Percentiles rank a stretch among this genome's conserved stretches.
These are phyloP conservation scores for Panicum hallii DNA, from an alignment of 202 grass and related monocot genomes.

Conservation along the genomic window DNA sequence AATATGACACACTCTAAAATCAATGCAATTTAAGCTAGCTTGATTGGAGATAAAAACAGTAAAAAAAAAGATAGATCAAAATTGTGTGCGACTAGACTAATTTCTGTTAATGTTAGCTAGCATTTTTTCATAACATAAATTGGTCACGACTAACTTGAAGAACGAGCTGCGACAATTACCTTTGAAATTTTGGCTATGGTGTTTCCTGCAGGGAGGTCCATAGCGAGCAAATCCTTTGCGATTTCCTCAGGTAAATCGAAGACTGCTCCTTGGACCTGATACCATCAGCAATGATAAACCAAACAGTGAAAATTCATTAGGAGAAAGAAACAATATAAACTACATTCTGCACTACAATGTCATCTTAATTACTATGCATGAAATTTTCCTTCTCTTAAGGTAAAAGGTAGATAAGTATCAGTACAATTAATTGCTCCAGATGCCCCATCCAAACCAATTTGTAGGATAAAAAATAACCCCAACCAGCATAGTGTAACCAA, in stretches of 20 bases:
- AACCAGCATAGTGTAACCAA: conserved; percentile 17
- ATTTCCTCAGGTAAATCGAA: conserved; percentile 99
- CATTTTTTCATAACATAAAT: conserved; percentile 12
- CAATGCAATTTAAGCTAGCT: conserved; percentile 25
- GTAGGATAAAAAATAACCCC: background rate
- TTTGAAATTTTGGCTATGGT: conserved; percentile 82
- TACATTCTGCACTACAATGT: background rate
- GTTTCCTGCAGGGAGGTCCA: conserved; percentile 82
- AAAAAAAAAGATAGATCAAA: background rate
- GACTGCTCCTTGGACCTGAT: conserved; percentile 91
- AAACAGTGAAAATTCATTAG: conserved; percentile 34
- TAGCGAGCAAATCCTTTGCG: conserved; percentile 75
- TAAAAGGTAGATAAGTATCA: background rate
- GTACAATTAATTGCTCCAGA: background rate
- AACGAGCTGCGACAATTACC: conserved; percentile 58
- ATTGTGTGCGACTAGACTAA: background rate
- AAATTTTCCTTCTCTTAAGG: conserved; percentile 5
- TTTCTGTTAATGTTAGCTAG: background rate
- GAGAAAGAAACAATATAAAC: conserved; percentile 19
- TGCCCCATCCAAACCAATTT: background rate
- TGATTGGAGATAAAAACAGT: conserved; percentile 28
- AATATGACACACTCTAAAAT: background rate
- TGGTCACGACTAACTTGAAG: conserved; percentile 1
- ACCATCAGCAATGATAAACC: conserved; percentile 39
- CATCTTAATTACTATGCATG: conserved; percentile 16